A percentile compares a stretch with the other conserved stretches of the same genome.
Conservation (phyloP, 1,284 basidiomycete species). For the Porodaedalea pini region DNA sequence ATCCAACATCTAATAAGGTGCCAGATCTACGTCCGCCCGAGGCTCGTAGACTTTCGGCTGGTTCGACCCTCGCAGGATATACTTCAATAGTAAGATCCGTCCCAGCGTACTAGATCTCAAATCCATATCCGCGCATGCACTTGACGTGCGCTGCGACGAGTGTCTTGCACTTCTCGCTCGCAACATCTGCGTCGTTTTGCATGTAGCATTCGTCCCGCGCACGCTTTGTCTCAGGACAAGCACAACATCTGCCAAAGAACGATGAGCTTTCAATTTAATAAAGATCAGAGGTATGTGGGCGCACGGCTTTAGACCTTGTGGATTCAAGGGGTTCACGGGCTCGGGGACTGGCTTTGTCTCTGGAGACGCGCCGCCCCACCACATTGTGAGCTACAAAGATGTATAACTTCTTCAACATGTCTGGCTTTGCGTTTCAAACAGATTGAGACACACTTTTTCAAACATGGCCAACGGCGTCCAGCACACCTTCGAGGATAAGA, state of each 20-base stretch:
- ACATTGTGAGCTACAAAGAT: background rate
- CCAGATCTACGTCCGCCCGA: too few species aligned
- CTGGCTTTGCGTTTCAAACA: too few species aligned
- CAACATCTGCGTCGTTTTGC: conserved; percentile 64
- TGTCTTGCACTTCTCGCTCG: conserved; percentile 75
- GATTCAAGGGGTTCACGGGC: conserved; percentile 73
- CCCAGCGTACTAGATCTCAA: conserved; percentile 51
- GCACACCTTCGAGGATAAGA: too few species aligned
- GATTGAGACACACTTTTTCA: background rate
- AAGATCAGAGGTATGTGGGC: conserved; percentile 30
- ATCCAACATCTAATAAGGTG: too few species aligned
- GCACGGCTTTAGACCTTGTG: conserved; percentile 88
- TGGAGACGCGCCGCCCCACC: conserved; percentile 5
- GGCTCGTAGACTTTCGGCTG: too few species aligned
- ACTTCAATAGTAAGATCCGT: too few species aligned
- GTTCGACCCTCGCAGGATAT: too few species aligned
- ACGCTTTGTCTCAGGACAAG: conserved; percentile 92
- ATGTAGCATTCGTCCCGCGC: conserved; percentile 93
- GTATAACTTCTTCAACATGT: background rate
- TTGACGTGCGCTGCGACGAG: conserved; percentile 77
- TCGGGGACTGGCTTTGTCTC: conserved; percentile 5
- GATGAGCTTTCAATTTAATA: background rate
- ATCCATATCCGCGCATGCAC: conserved; percentile 89
- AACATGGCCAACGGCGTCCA: background rate
- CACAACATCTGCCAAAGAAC: conserved; percentile 72